Evolutionary conservation across 2,329 filamentous ascomycete genomes (phyloP).

Genomic region (Scedosporium aurantiacum): DNA sequence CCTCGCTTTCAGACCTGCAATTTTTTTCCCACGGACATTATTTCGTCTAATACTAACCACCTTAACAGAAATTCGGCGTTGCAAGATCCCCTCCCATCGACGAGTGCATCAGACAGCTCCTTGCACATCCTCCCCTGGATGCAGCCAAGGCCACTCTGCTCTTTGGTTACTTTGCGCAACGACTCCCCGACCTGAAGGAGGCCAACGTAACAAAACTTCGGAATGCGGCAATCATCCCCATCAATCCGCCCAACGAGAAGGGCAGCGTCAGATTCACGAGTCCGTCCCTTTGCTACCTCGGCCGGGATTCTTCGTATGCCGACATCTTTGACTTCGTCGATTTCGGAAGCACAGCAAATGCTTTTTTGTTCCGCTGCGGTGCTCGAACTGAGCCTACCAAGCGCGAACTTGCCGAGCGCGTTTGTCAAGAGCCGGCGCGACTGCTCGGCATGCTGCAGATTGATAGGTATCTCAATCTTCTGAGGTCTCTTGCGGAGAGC

Average conservation of each 20-base stretch:
- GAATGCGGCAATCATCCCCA: constrained; percentile 61
- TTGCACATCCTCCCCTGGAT: constrained; percentile 60
- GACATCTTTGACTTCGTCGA: constrained; percentile 97
- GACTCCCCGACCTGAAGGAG: constrained; percentile 61
- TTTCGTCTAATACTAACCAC: constrained; percentile 1
- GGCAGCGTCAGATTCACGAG: constrained; percentile 7
- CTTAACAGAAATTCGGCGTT: constrained; percentile 66
- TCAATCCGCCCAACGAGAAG: constrained; percentile 26
- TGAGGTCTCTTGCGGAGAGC: constrained; percentile 71
- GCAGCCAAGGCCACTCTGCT: constrained; percentile 55
- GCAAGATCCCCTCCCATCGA: constrained; percentile 67
- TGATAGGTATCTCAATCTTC: constrained; percentile 76
- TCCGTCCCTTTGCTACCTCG: constrained; percentile 49
- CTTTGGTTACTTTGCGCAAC: constrained; percentile 75
- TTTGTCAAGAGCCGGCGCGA: constrained; percentile 73
- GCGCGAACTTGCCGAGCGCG: constrained; percentile 68
- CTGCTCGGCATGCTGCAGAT: constrained; percentile 71
- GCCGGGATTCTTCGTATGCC: constrained; percentile 56
- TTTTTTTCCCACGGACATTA: neutral
- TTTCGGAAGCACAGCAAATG: constrained; percentile 77
- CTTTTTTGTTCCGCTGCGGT: constrained; percentile 78
- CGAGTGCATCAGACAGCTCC: constrained; percentile 63
- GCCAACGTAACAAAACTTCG: constrained; percentile 49
- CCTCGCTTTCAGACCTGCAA: constrained; percentile 6
- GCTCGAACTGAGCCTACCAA: constrained; percentile 87